A percentile compares a stretch with the other conserved stretches of the same genome.
Conservation (phyloP, 768 basidiomycete genomes). For the Kwoniella mangroviensis region DNA sequence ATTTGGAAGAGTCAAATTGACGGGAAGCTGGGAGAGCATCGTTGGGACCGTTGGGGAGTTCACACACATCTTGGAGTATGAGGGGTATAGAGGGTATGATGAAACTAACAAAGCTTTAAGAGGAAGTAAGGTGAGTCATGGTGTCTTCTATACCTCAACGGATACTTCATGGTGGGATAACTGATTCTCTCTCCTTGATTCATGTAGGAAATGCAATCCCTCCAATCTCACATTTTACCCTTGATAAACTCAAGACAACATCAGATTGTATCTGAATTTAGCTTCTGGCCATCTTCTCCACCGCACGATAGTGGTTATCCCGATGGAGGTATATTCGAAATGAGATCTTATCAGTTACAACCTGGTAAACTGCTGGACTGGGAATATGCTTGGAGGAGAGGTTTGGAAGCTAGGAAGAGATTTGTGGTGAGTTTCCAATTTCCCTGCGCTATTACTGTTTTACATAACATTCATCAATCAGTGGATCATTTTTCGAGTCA, state of each 20-base stretch:
- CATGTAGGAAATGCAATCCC: conserved; percentile 39
- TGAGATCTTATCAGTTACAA: conserved; percentile 78
- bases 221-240: conserved; percentile 65
- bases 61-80: conserved; percentile 82
- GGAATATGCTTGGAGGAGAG: conserved; percentile 91
- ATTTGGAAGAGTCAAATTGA: conserved; percentile 70
- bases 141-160: no score
- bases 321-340: conserved; percentile 78
- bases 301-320: conserved; percentile 73
- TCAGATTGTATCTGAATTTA: conserved; percentile 83
- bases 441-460: conserved; percentile 53
- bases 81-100: conserved; percentile 89
- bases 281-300: conserved; percentile 88
- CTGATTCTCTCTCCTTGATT: neutral
- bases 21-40: conserved; percentile 89
- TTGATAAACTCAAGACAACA: conserved; percentile 71
- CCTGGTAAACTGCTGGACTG: conserved; percentile 92
- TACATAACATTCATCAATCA: no score
- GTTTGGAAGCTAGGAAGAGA: conserved; percentile 89
- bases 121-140: conserved; percentile 67
- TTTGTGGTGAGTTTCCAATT: conserved; percentile 69
- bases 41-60: conserved; percentile 76
- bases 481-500: no score
- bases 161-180: no score
- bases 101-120: conserved; percentile 69